These are phyloP conservation scores for Mortierella alpina DNA, from an alignment of 192 early-diverging fungal species.

Conservation along the genomic window DNA sequence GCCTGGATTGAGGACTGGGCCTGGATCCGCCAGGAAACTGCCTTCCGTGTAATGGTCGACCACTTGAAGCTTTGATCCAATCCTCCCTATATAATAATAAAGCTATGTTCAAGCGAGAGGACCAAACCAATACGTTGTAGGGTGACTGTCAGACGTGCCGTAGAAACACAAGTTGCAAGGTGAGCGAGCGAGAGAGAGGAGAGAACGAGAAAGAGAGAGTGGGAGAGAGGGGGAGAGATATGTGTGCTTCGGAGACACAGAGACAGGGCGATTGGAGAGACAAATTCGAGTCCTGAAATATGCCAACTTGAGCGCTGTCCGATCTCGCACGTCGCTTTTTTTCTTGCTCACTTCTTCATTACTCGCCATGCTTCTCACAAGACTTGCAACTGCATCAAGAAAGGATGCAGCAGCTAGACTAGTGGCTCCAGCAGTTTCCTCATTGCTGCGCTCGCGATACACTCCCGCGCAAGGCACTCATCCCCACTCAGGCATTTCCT, in stretches of 20 bases:
- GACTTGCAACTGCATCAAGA: not conserved
- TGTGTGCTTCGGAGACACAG: too few species aligned
- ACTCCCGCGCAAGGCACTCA: not conserved
- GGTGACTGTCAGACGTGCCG: too few species aligned
- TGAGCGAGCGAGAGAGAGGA: too few species aligned
- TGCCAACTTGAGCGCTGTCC: too few species aligned
- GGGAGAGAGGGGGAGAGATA: too few species aligned
- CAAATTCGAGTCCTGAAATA: too few species aligned
- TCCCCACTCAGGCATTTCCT: not conserved
- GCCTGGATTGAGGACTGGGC: conserved; percentile 56
- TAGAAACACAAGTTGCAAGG: too few species aligned
- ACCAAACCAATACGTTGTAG: too few species aligned
- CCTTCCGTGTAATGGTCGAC: conserved; percentile 38
- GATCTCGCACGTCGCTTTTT: not conserved
- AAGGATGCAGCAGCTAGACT: not conserved
- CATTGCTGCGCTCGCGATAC: not conserved
- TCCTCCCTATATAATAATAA: conserved; percentile 29
- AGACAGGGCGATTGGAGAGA: too few species aligned
- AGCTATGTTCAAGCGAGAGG: conserved; percentile 6
- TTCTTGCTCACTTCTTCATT: not conserved
- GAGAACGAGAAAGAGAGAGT: too few species aligned
- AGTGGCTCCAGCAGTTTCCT: too few species aligned
- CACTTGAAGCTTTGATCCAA: conserved; percentile 34
- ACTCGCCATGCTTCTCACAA: not conserved
- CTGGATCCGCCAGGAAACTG: conserved; percentile 48